Percentiles rank a stretch among this genome's conserved stretches.
Evolutionary conservation across 1,284 basidiomycete genomes (phyloP).

Genomic region (Earliella scabrosa): DNA sequence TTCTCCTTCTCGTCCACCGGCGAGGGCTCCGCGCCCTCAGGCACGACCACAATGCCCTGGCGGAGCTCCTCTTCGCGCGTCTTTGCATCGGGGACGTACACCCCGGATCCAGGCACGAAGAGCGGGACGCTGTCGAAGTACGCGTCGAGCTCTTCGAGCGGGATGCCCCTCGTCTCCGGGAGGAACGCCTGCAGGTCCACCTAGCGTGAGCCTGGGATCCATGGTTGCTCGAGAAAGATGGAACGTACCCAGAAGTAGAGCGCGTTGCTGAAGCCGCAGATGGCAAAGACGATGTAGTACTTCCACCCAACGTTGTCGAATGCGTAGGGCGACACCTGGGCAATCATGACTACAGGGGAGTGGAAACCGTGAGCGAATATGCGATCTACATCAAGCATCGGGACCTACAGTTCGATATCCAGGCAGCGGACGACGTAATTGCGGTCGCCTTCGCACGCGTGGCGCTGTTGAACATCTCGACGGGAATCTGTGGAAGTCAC

Average conservation of each 20-base stretch:
- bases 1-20: conserved; percentile 15
- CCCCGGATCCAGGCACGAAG: conserved; percentile 51
- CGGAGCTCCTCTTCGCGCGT: conserved; percentile 54
- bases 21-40: conserved; percentile 10
- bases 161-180: conserved; percentile 50
- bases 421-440: conserved; percentile 56
- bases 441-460: conserved; percentile 65
- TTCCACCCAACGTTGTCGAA: conserved; percentile 53
- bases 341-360: conserved; percentile 39
- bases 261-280: conserved; percentile 65
- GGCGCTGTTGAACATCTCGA: conserved; percentile 57
- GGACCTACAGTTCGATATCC: conserved; percentile 49
- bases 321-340: conserved; percentile 53
- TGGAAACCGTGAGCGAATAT: background rate
- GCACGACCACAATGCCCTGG: conserved; percentile 31
- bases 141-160: conserved; percentile 60
- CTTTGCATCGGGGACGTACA: conserved; percentile 39
- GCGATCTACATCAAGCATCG: background rate
- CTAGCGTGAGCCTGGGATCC: too few species aligned
- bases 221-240: too few species aligned
- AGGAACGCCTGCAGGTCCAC: conserved; percentile 27
- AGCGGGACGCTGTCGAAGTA: conserved; percentile 54
- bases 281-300: conserved; percentile 62
- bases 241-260: conserved; percentile 54
- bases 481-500: conserved; percentile 35